phyloP scores from a whole-genome alignment of 2,329 filamentous ascomycete genomes.

The Sarocladiaceae sp. region DNA sequence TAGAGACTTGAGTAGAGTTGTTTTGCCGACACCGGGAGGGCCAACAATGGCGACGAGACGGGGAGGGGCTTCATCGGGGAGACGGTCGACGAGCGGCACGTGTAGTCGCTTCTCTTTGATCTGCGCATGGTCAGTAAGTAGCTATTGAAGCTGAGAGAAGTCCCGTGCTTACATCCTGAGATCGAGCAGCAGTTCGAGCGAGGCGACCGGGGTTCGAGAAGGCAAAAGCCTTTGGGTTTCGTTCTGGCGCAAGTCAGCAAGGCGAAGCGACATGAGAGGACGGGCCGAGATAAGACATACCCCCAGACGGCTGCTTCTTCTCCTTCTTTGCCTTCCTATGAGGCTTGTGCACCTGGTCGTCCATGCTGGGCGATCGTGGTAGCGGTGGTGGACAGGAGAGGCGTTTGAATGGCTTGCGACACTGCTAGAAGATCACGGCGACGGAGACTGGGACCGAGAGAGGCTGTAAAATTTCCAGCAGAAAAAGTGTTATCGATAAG shows the following conservation, averaged over 20 bases:
- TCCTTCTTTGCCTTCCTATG: slow-evolving; percentile 87
- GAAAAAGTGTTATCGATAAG: slow-evolving; percentile 13
- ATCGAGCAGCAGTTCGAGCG: slow-evolving; percentile 66
- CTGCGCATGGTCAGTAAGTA: slow-evolving; percentile 34
- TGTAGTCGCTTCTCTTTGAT: slow-evolving; percentile 94
- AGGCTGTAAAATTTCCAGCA: slow-evolving; percentile 18
- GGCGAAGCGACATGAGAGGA: neutral
- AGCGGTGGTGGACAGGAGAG: slow-evolving; percentile 12
- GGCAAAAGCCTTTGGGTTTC: slow-evolving; percentile 86
- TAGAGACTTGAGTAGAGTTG: slow-evolving; percentile 88
- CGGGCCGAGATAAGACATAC: slow-evolving; percentile 24
- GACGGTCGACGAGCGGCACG: slow-evolving; percentile 90
- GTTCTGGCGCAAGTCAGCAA: slow-evolving; percentile 40
- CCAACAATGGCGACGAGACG: slow-evolving; percentile 91
- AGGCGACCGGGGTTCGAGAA: slow-evolving; percentile 76
- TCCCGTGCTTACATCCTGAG: slow-evolving; percentile 64
- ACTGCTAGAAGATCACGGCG: no score
- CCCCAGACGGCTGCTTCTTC: slow-evolving; percentile 61
- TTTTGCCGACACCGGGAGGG: slow-evolving; percentile 91
- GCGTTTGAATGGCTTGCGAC: no score
- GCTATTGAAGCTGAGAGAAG: neutral
- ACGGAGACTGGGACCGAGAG: slow-evolving; percentile 9
- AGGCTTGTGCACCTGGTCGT: slow-evolving; percentile 76
- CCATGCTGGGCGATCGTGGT: slow-evolving; percentile 48
- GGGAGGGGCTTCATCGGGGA: slow-evolving; percentile 92